These are phyloP conservation scores for Paulownia fortunei DNA, from an alignment of 257 asterid genomes.

Conservation along the genomic window DNA sequence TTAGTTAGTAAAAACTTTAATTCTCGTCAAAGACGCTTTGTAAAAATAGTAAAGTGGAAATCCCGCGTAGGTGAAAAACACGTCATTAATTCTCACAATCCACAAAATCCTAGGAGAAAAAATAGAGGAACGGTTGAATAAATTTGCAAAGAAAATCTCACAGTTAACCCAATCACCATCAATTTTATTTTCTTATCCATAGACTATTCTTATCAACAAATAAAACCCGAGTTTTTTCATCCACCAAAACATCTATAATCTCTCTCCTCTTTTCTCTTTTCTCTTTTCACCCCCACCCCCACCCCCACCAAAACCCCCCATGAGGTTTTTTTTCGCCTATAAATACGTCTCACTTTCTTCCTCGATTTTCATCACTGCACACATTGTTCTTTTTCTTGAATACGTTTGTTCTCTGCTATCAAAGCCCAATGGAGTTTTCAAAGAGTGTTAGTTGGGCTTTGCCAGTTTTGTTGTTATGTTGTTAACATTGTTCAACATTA, in stretches of 20 bases:
- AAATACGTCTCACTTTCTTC: background rate
- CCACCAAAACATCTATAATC: background rate
- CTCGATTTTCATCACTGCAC: background rate
- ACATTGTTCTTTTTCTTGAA: background rate
- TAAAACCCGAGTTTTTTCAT: background rate
- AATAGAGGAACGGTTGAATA: background rate
- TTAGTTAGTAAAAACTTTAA: too few species aligned
- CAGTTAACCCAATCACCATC: background rate
- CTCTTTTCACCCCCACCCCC: background rate
- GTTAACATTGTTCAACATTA: constrained; percentile 27
- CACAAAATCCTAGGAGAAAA: background rate
- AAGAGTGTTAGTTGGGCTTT: constrained; percentile 5
- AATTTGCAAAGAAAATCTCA: background rate
- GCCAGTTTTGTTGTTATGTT: constrained; percentile 22
- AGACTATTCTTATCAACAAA: background rate
- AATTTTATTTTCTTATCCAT: background rate
- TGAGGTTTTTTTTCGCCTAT: constrained; percentile 9
- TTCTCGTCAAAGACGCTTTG: too few species aligned
- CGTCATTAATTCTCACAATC: too few species aligned
- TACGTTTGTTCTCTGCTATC: background rate
- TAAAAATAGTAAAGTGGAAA: too few species aligned
- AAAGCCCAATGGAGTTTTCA: background rate
- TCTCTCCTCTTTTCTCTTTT: background rate
- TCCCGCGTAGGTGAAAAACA: too few species aligned
- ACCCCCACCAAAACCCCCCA: background rate